Conservation (phyloP, 2,329 filamentous ascomycete genomes). For the Verticillium longisporum region DNA sequence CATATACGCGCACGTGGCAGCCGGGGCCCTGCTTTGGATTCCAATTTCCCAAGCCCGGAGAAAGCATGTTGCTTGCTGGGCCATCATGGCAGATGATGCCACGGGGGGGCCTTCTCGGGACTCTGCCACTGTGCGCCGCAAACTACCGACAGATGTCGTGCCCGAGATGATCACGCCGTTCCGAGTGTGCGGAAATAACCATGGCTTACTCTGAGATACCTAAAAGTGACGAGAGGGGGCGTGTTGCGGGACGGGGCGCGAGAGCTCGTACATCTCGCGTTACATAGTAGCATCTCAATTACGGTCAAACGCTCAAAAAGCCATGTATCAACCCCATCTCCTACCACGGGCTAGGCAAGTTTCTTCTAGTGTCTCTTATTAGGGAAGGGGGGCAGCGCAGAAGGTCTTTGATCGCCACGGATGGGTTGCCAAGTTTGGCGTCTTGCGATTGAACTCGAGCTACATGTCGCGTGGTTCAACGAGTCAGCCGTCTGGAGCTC, state of each 20-base stretch:
- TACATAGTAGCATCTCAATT: too few species aligned
- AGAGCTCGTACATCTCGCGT: neutral
- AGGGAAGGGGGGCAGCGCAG: too few species aligned
- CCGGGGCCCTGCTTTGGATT: constrained; percentile 15
- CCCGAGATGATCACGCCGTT: neutral
- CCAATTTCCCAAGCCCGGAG: constrained; percentile 17
- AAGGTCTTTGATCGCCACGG: too few species aligned
- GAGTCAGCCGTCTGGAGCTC: neutral
- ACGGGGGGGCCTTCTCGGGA: neutral
- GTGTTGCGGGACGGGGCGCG: neutral
- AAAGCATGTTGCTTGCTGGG: constrained; percentile 7
- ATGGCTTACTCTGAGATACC: neutral
- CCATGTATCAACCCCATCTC: too few species aligned
- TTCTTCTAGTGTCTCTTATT: too few species aligned
- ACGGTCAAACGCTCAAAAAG: too few species aligned
- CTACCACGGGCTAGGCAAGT: too few species aligned
- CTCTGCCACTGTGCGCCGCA: neutral
- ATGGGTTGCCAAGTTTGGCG: too few species aligned
- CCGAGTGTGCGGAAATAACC: neutral
- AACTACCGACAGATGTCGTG: neutral
- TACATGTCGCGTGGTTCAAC: neutral
- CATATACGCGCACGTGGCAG: constrained; percentile 19
- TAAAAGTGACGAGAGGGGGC: neutral
- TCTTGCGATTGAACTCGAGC: neutral
- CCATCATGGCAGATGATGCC: neutral